Conservation (phyloP, 2,329 filamentous ascomycete species). For the Boeremia exigua region DNA sequence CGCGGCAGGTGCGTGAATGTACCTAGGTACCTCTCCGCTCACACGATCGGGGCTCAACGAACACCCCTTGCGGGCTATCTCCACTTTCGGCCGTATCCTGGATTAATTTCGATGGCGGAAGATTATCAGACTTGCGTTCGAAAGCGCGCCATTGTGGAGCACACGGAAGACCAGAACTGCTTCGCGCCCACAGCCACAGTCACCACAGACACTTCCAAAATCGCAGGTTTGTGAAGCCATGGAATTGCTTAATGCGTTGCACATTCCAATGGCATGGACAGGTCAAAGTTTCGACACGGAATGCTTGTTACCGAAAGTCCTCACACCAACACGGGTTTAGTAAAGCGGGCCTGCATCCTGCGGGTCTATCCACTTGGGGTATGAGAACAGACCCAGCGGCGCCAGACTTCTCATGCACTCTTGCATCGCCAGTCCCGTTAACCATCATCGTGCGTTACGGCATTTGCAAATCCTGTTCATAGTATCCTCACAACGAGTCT, state of each 20-base stretch:
- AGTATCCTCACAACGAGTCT: slow-evolving; percentile 9
- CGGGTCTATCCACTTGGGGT: slow-evolving; percentile 29
- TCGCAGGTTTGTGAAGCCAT: slow-evolving; percentile 1
- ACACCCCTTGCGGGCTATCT: slow-evolving; percentile 25
- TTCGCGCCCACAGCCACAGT: slow-evolving; percentile 20
- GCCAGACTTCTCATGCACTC: slow-evolving; percentile 34
- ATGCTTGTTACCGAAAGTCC: slow-evolving; percentile 1
- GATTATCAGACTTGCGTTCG: slow-evolving; percentile 20
- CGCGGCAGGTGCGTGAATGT: slow-evolving; percentile 35
- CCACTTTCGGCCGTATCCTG: slow-evolving; percentile 32
- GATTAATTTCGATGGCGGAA: slow-evolving; percentile 23
- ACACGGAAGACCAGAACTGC: slow-evolving; percentile 16
- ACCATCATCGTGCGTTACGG: slow-evolving; percentile 31
- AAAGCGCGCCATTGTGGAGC: slow-evolving; percentile 6
- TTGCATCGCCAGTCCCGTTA: slow-evolving; percentile 27
- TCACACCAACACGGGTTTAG: slow-evolving; percentile 24
- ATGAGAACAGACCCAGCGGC: slow-evolving; percentile 28
- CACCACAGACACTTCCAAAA: slow-evolving; percentile 1
- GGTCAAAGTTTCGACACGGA: slow-evolving; percentile 20
- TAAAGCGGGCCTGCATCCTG: slow-evolving; percentile 38
- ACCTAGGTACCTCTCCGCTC: slow-evolving; percentile 29
- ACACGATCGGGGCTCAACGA: slow-evolving; percentile 22
- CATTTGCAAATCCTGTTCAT: slow-evolving; percentile 16
- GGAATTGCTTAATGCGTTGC: slow-evolving; percentile 4
- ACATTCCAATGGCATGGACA: slow-evolving; percentile 33